A percentile compares a stretch with the other conserved stretches of the same genome.
Evolutionary conservation across 768 basidiomycete genomes (phyloP).

Genomic region (Tulasnella sp.): DNA sequence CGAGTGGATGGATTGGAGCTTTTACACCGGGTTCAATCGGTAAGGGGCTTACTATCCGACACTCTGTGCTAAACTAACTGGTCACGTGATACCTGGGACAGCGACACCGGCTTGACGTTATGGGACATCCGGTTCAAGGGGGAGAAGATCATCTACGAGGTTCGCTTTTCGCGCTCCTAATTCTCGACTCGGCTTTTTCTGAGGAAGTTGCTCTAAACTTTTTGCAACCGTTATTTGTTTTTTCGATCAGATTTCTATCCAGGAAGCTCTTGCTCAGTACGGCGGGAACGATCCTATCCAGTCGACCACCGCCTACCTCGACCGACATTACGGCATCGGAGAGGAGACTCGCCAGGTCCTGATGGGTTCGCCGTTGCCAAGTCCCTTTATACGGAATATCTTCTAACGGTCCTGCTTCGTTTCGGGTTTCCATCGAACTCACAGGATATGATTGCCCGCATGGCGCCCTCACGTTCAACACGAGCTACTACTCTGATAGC

Average conservation of each 20-base stretch:
- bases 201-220: too few species aligned
- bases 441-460: conserved; percentile 21
- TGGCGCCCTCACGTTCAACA: conserved; percentile 1
- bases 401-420: too few species aligned
- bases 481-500: conserved; percentile 6
- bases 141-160: conserved; percentile 18
- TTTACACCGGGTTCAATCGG: conserved; percentile 18
- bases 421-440: too few species aligned
- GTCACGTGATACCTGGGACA: neutral
- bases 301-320: conserved; percentile 14
- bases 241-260: neutral
- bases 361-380: neutral
- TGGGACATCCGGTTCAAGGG: conserved; percentile 22
- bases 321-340: conserved; percentile 10
- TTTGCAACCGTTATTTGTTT: too few species aligned
- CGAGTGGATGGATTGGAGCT: conserved; percentile 22
- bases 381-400: too few species aligned
- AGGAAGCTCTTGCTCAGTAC: conserved; percentile 16
- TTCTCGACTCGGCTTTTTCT: neutral
- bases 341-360: neutral
- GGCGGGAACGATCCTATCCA: conserved; percentile 16
- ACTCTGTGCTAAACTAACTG: neutral
- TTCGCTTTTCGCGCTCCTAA: too few species aligned
- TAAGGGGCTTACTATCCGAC: neutral
- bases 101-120: conserved; percentile 16